Evolutionary conservation across 495 filamentous ascomycete species (phyloP), one percentile per base, ranked within the genome.

Genomic region (Glutinoglossum americanum): DNA sequence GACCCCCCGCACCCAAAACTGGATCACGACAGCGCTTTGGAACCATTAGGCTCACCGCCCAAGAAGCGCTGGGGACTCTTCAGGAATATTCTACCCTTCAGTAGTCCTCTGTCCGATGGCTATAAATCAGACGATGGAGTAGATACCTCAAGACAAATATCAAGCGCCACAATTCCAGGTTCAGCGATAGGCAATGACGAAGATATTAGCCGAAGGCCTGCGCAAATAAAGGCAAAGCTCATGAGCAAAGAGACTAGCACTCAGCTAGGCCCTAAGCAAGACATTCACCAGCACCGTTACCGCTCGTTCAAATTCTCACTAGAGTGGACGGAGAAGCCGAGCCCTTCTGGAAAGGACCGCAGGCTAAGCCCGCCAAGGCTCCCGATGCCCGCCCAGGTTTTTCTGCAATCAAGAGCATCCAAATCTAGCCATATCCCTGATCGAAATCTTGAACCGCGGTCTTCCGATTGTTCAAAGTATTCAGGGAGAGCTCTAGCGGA

Each of bases 401-500:
- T 74, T 53, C 65, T 84, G 25, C 74, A 77, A 59, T 59, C 61
- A 10, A 55, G 62, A 35, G 61, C 33, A 41, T 6, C 56, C 3
- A 61, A 63, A 13, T 59, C 55, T 0, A 56, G 62, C 28, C 65
- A 66, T 9, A 51, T 57, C 3, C 65, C 60, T 7, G 54, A 58
- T 23, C 63, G 64, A 23, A 39, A 54, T 9, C 57, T 17, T 32
- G 59, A 58, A 6, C 60, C 60, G 23, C 32, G 37, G 7, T 28
- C 49, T 21, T 51, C 56, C 1, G 71, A 66, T 35, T 68, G 72
- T 27, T 79, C 76, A 58, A 86, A 81, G 60, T 97, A 98, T 68
- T 74, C 80, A 7, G 92, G 92, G 1, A 79, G 90, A 49, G 88
- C 92, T 1, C 74, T 98, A 54, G 89, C 90, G 1, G 92, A 98